These are phyloP conservation scores for Keithomyces neogunnii DNA, from an alignment of 2,329 filamentous ascomycete species.

Conservation along the genomic window DNA sequence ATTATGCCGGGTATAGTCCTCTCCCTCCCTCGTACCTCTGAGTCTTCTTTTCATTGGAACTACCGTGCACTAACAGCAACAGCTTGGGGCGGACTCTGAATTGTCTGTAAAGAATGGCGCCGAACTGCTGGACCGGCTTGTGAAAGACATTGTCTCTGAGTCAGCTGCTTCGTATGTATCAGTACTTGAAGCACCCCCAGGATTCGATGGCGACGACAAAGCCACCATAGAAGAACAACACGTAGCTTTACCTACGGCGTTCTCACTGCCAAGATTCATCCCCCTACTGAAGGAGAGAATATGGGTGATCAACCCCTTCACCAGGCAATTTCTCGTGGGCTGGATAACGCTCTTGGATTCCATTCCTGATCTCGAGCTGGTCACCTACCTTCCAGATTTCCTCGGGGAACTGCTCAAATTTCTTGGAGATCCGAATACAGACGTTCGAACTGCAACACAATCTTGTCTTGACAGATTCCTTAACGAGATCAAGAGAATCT, in stretches of 20 bases:
- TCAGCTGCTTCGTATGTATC: constrained; percentile 93
- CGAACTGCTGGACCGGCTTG: constrained; percentile 84
- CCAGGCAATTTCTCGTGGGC: constrained; percentile 86
- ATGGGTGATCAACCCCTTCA: constrained; percentile 89
- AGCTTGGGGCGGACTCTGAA: constrained; percentile 94
- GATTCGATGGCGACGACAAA: constrained; percentile 36
- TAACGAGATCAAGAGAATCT: constrained; percentile 88
- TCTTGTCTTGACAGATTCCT: constrained; percentile 83
- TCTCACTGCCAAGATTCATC: constrained; percentile 85
- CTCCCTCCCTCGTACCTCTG: constrained; percentile 1
- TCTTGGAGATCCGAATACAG: constrained; percentile 79
- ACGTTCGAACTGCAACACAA: constrained; percentile 93
- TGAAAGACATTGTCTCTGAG: constrained; percentile 95
- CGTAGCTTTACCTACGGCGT: constrained; percentile 65
- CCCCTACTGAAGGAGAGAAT: constrained; percentile 91
- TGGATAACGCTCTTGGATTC: constrained; percentile 95
- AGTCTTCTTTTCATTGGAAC: background rate
- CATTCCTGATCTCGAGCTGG: constrained; percentile 91
- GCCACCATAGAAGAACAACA: constrained; percentile 35
- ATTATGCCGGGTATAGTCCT: constrained; percentile 68
- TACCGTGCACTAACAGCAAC: constrained; percentile 2
- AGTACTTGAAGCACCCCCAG: constrained; percentile 57
- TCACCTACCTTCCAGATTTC: constrained; percentile 87
- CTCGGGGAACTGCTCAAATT: constrained; percentile 85
- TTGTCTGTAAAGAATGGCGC: constrained; percentile 97